These are phyloP conservation scores for Nakaseomyces sp. DNA, from an alignment of 1,139 yeast genomes.

Conservation along the genomic window DNA sequence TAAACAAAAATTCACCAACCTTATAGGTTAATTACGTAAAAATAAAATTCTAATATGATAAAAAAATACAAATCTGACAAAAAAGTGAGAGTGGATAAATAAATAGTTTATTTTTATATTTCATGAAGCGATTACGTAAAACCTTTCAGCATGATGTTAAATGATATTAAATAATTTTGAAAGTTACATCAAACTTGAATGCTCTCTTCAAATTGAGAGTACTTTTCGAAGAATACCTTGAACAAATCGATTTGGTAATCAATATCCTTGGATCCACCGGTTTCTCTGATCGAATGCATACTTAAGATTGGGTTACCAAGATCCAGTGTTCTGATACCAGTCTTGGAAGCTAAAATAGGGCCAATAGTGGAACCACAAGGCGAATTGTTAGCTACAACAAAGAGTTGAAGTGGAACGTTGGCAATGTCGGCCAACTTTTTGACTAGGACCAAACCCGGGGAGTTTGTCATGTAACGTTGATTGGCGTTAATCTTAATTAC, in stretches of 20 bases:
- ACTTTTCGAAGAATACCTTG: constrained; percentile 48
- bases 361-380: constrained; percentile 98
- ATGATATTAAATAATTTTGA: neutral
- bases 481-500: constrained; percentile 90
- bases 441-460: constrained; percentile 75
- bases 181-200: constrained; percentile 13
- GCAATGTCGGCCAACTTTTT: constrained; percentile 62
- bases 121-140: too few species aligned
- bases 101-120: too few species aligned
- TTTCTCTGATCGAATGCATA: constrained; percentile 94
- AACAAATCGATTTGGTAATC: constrained; percentile 54
- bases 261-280: constrained; percentile 77
- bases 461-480: constrained; percentile 90
- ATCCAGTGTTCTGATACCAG: constrained; percentile 85
- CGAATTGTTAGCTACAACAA: constrained; percentile 85
- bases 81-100: too few species aligned
- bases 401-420: constrained; percentile 64
- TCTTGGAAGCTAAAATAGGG: constrained; percentile 79
- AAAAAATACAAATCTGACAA: too few species aligned
- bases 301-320: constrained; percentile 90
- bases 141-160: too few species aligned
- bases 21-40: too few species aligned
- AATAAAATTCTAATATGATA: too few species aligned
- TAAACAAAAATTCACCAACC: too few species aligned
- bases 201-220: constrained; percentile 18